Evolutionary conservation across 2,329 filamentous ascomycete species (phyloP).

Genomic region (Dothistroma pini): DNA sequence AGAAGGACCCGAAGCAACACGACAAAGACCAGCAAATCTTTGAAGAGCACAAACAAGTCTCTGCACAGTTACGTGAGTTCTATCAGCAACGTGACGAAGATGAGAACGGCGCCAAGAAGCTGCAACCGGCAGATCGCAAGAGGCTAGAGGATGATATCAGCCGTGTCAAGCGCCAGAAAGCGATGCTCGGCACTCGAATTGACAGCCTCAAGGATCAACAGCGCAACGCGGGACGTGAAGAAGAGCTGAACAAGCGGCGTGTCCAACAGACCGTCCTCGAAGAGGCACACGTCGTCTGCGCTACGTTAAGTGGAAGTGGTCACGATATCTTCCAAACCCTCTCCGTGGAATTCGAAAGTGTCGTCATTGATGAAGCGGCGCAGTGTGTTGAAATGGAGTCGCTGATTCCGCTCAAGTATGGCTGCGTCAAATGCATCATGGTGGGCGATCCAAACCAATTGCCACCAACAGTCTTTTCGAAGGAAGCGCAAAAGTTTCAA

Average conservation of each 20-base stretch:
- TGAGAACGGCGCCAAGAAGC: constrained; percentile 34
- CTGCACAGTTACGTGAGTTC: constrained; percentile 65
- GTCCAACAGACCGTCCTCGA: constrained; percentile 90
- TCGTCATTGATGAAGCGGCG: constrained; percentile 96
- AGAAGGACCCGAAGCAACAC: constrained; percentile 40
- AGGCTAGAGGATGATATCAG: constrained; percentile 74
- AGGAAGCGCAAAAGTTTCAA: constrained; percentile 84
- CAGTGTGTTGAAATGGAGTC: constrained; percentile 98
- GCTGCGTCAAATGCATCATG: constrained; percentile 92
- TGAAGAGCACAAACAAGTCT: constrained; percentile 58
- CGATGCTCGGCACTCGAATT: constrained; percentile 73
- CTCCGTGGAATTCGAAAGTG: constrained; percentile 95
- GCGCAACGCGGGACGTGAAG: constrained; percentile 74
- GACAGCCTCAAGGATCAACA: constrained; percentile 84
- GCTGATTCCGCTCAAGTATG: constrained; percentile 94
- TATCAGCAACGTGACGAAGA: constrained; percentile 63
- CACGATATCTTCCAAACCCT: constrained; percentile 97
- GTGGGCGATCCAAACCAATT: constrained; percentile 98
- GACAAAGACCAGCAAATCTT: constrained; percentile 66
- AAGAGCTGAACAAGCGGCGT: constrained; percentile 76
- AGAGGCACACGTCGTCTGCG: constrained; percentile 86
- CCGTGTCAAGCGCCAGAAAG: constrained; percentile 70
- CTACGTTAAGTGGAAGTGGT: constrained; percentile 89
- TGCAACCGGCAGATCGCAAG: constrained; percentile 50
- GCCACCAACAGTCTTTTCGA: constrained; percentile 91